Evolutionary conservation across 2,329 filamentous ascomycete genomes (phyloP), one percentile per base, ranked within the genome.

Genomic region (Teratosphaeria viscida): DNA sequence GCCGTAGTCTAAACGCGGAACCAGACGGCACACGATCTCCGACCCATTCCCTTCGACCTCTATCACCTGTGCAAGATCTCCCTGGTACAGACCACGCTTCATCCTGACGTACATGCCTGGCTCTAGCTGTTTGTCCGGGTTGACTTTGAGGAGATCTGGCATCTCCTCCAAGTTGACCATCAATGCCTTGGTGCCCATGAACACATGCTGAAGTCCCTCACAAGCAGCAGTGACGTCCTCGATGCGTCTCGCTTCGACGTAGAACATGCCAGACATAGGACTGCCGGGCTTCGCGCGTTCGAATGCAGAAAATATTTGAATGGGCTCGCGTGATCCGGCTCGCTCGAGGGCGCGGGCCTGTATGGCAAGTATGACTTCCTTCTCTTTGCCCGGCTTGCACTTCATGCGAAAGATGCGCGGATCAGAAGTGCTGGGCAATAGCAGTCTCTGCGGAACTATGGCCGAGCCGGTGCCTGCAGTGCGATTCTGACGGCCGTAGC

Each of bases 121-220:
- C 67, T 94, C 85, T 37, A 99, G 79, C 29, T 86, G 85, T 55
- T 91, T 89, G 2, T 88, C 92, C 77, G 96, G 96, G 62, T 85
- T 86, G 32, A 95, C 90, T 57, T 91, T 85, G 19, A 99, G 81
- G n/a, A 99, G 82, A 74, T 97, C 94, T 1, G 94, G 92, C 86
- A 96, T 96, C 75, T 99, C 94, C 73, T 95, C 95, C 69, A 97
- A 91, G 55, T 94, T 90, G 52, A 99, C 90, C 57, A 97, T 79
- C 53, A 92, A 84, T 77, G 94, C 87, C 74, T 91, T 94, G 32
- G 85, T 88, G 59, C 90, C 85, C 58, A 92, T 89, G 72, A 96
- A 99, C 43, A 95, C 88, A 70, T 96, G 91, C 62, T 90, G 83
- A 69, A 99, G 84, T 52, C 87, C 89, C 62, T 96, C 89, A 52